Evolutionary conservation across 2,329 filamentous ascomycete species (phyloP).

Genomic region (Delphinella strobiligena): DNA sequence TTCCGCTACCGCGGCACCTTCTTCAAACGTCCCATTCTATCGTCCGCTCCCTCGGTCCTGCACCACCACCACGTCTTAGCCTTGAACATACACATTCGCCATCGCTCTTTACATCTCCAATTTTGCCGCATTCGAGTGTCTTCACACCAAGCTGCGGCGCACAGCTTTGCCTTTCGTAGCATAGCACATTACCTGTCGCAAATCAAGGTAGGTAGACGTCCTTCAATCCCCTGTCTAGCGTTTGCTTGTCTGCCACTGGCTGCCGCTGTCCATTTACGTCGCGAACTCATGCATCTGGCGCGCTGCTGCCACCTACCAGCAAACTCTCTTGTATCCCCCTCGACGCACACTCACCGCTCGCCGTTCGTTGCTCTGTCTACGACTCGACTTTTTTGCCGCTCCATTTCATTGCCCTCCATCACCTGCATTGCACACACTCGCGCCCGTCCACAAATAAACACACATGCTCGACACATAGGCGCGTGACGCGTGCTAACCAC

Average conservation of each 20-base stretch:
- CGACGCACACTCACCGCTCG: slow-evolving; percentile 2
- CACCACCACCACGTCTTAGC: no score
- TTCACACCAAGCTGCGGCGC: background rate
- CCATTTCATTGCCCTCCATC: background rate
- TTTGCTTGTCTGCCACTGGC: background rate
- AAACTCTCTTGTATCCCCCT: background rate
- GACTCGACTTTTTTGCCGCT: background rate
- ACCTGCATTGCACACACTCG: background rate
- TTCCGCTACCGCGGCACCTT: no score
- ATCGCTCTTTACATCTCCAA: no score
- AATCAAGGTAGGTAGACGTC: slow-evolving; percentile 6
- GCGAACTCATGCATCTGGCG: slow-evolving; percentile 1
- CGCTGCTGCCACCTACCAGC: background rate
- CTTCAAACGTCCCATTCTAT: background rate
- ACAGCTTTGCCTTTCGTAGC: background rate
- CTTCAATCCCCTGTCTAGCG: background rate
- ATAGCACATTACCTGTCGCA: slow-evolving; percentile 4
- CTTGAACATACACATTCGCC: no score
- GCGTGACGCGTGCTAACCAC: background rate
- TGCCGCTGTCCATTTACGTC: slow-evolving; percentile 5
- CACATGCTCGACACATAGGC: background rate
- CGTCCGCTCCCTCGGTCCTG: background rate
- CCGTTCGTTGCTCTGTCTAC: background rate
- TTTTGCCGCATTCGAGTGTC: no score
- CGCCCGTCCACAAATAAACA: background rate